phyloP scores from a whole-genome alignment of 106 monocot species.

The Allium cepa region DNA sequence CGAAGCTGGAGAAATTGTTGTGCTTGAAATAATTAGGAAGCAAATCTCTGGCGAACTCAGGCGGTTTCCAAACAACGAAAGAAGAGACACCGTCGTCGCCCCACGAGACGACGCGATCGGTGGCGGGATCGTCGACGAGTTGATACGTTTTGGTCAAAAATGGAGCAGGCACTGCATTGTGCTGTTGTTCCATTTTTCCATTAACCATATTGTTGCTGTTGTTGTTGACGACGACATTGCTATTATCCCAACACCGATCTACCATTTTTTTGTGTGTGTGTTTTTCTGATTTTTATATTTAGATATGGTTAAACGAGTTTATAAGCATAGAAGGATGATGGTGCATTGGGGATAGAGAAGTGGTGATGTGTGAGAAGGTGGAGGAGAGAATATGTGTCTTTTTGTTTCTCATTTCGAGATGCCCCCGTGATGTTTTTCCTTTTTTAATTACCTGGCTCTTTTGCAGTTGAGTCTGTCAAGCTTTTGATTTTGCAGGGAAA shows the following conservation, averaged over 20 bases:
- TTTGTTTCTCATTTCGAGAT: neutral
- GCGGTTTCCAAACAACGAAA: conserved; percentile 84
- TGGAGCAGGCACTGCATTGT: conserved; percentile 70
- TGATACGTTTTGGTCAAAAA: conserved; percentile 88
- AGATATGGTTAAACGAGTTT: neutral
- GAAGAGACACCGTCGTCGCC: conserved; percentile 61
- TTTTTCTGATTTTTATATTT: neutral
- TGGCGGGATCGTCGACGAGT: conserved; percentile 73
- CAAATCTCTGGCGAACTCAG: conserved; percentile 84
- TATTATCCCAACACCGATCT: too few relatives aligned
- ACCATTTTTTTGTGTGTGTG: neutral
- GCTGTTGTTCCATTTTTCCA: conserved; percentile 8
- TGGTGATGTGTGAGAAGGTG: neutral
- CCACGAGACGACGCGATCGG: conserved; percentile 88
- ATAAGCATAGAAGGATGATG: neutral
- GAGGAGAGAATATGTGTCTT: conserved; percentile 1
- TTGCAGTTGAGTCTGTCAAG: too few relatives aligned
- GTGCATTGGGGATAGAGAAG: neutral
- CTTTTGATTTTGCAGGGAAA: too few relatives aligned
- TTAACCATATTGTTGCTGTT: too few relatives aligned
- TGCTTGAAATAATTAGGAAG: conserved; percentile 89
- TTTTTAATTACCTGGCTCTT: too few relatives aligned
- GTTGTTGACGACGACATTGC: too few relatives aligned
- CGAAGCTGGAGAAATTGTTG: conserved; percentile 94
- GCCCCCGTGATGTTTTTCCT: neutral